Conservation (phyloP, 2,329 filamentous ascomycete species). For the Calonectria ilicicola region DNA sequence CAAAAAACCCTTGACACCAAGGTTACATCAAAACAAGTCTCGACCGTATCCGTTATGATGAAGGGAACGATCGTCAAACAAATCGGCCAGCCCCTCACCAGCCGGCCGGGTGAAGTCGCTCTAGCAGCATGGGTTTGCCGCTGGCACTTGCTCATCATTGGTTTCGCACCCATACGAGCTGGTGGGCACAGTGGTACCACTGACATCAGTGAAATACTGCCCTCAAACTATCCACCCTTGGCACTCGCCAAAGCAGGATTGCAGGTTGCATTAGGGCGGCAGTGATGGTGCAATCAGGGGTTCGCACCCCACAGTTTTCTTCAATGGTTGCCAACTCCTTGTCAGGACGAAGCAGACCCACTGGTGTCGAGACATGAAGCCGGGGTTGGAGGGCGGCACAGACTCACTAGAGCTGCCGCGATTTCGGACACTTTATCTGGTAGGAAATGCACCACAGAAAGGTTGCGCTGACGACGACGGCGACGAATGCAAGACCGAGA, state of each 20-base stretch:
- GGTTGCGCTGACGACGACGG: conserved; percentile 13
- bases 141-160: conserved; percentile 25
- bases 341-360: conserved; percentile 31
- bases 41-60: conserved; percentile 31
- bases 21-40: conserved; percentile 27
- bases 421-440: conserved; percentile 16
- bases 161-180: conserved; percentile 14
- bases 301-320: conserved; percentile 36
- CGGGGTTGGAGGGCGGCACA: conserved; percentile 15
- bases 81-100: conserved; percentile 24
- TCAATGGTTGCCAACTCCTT: conserved; percentile 24
- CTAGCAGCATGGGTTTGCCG: conserved; percentile 14
- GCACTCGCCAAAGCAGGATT: conserved; percentile 28
- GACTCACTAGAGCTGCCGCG: conserved; percentile 34
- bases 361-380: conserved; percentile 22
- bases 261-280: conserved; percentile 31
- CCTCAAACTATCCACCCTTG: conserved; percentile 27
- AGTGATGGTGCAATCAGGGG: conserved; percentile 34
- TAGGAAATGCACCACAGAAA: conserved; percentile 7
- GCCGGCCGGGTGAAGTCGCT: conserved; percentile 31
- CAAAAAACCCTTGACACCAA: background rate
- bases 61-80: conserved; percentile 35
- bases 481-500: background rate
- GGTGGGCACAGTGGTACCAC: conserved; percentile 31
- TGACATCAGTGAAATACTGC: conserved; percentile 30